A percentile compares a stretch with the other conserved stretches of the same genome.
phyloP scores from a whole-genome alignment of 371 early-diverging fungal genomes.

The Rhizopus arrhizus region DNA sequence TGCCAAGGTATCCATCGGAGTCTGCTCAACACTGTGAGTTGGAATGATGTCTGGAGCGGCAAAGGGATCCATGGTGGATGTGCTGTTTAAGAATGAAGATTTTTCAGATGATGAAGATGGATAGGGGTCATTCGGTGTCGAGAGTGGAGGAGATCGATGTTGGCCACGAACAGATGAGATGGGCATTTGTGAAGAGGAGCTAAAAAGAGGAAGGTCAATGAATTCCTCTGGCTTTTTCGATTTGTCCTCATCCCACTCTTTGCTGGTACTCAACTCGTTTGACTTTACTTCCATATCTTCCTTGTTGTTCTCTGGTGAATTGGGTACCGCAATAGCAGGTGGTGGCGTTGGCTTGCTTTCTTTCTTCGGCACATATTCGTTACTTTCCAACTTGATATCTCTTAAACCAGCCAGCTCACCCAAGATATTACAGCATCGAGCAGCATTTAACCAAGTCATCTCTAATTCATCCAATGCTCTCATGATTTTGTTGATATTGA shows the following conservation, averaged over 20 bases:
- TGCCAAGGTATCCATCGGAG: slow-evolving; percentile 25
- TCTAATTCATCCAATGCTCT: slow-evolving; percentile 42
- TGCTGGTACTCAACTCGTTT: too few species aligned
- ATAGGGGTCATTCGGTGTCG: background rate
- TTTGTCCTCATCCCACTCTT: background rate
- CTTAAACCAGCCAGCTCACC: slow-evolving; percentile 50
- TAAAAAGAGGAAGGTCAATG: background rate
- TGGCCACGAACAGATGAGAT: slow-evolving; percentile 25
- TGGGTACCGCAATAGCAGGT: slow-evolving; percentile 29
- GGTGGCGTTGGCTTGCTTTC: slow-evolving; percentile 19
- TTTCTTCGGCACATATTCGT: slow-evolving; percentile 24
- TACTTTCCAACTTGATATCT: slow-evolving; percentile 32
- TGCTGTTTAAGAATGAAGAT: slow-evolving; percentile 6
- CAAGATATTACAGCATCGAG: slow-evolving; percentile 43
- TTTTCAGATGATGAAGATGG: slow-evolving; percentile 8
- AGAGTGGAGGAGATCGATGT: slow-evolving; percentile 3
- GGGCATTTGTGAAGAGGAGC: slow-evolving; percentile 17
- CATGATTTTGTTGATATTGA: slow-evolving; percentile 41
- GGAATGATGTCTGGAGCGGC: slow-evolving; percentile 41
- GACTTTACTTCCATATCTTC: too few species aligned
- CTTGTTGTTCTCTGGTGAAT: slow-evolving; percentile 19
- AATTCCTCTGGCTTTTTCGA: background rate
- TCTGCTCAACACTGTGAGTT: slow-evolving; percentile 7
- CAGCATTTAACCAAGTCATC: slow-evolving; percentile 38
- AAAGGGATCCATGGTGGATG: slow-evolving; percentile 28